Percentiles rank a stretch among this genome's conserved stretches.
Evolutionary conservation across 768 basidiomycete genomes (phyloP).

Genomic region (Phylloporus arenicola): DNA sequence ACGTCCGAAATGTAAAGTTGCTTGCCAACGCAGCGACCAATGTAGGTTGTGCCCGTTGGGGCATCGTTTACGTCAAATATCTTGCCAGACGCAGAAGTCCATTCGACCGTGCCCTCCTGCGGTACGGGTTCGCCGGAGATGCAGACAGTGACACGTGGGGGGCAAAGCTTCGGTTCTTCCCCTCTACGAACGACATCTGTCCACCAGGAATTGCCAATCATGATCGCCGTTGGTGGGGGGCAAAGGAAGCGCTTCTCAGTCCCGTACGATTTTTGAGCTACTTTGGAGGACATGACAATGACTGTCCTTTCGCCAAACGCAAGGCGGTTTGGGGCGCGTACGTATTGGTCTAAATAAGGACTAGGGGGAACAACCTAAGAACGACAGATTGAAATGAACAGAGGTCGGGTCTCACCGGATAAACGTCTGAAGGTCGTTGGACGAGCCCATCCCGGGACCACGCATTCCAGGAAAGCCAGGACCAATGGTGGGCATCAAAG

Average conservation of each 20-base stretch:
- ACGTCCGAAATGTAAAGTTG: slow-evolving; percentile 93
- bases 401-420: slow-evolving; percentile 50
- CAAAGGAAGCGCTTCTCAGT: slow-evolving; percentile 95
- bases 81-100: slow-evolving; percentile 82
- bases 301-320: slow-evolving; percentile 91
- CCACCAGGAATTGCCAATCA: slow-evolving; percentile 97
- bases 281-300: slow-evolving; percentile 96
- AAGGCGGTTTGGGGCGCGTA: slow-evolving; percentile 77
- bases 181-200: slow-evolving; percentile 69
- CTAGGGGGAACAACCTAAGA: slow-evolving; percentile 32
- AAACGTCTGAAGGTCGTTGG: slow-evolving; percentile 74
- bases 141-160: slow-evolving; percentile 81
- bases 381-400: slow-evolving; percentile 15
- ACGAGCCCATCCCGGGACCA: slow-evolving; percentile 50
- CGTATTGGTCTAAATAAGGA: slow-evolving; percentile 81
- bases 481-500: slow-evolving; percentile 58
- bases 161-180: slow-evolving; percentile 67
- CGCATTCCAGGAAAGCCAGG: slow-evolving; percentile 62
- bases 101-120: slow-evolving; percentile 81
- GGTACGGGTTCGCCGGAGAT: slow-evolving; percentile 88
- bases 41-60: slow-evolving; percentile 78
- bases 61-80: slow-evolving; percentile 77
- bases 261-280: slow-evolving; percentile 96
- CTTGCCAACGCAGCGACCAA: slow-evolving; percentile 91
- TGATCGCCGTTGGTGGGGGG: slow-evolving; percentile 87